Percentiles rank a stretch among this genome's conserved stretches.
Conservation (phyloP, 305 asterid genomes). For the Fraxinus nigra region DNA sequence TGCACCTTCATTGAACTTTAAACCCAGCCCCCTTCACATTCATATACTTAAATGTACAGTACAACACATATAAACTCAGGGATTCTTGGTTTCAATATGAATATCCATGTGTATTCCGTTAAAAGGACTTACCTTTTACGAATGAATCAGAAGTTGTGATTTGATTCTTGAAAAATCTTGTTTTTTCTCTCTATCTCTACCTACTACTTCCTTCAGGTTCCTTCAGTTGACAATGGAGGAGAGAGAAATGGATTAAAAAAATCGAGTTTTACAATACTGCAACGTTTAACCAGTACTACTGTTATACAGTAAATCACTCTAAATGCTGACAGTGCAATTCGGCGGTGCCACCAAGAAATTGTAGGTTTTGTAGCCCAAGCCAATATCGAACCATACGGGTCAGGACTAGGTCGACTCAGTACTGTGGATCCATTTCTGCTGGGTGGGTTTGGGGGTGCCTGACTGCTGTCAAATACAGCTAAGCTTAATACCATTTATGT, state of each 20-base stretch:
- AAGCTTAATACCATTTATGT: not conserved
- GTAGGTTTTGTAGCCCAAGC: not conserved
- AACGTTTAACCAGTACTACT: not conserved
- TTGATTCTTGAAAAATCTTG: constrained; percentile 14
- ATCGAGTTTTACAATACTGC: not conserved
- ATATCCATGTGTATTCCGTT: not conserved
- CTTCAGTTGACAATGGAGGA: constrained; percentile 27
- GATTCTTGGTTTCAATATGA: constrained; percentile 1
- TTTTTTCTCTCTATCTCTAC: not conserved
- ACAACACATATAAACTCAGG: constrained; percentile 14
- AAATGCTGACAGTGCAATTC: constrained; percentile 1
- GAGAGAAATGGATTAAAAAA: constrained; percentile 21
- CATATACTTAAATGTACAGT: constrained; percentile 9
- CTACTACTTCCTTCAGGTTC: constrained; percentile 1
- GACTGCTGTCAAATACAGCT: constrained; percentile 41
- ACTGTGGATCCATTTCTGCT: not conserved
- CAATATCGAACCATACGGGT: not conserved
- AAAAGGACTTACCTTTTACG: constrained; percentile 23
- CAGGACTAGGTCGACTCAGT: constrained; percentile 7
- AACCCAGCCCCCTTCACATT: constrained; percentile 13
- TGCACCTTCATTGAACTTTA: constrained; percentile 44
- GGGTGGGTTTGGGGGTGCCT: constrained; percentile 5
- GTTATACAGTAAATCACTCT: constrained; percentile 17
- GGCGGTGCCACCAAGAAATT: not conserved
- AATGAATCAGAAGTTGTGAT: constrained; percentile 19